Base-by-base conservation (phyloP, 768 basidiomycete genomes). In the Cyclocybe aegerita region DNA sequence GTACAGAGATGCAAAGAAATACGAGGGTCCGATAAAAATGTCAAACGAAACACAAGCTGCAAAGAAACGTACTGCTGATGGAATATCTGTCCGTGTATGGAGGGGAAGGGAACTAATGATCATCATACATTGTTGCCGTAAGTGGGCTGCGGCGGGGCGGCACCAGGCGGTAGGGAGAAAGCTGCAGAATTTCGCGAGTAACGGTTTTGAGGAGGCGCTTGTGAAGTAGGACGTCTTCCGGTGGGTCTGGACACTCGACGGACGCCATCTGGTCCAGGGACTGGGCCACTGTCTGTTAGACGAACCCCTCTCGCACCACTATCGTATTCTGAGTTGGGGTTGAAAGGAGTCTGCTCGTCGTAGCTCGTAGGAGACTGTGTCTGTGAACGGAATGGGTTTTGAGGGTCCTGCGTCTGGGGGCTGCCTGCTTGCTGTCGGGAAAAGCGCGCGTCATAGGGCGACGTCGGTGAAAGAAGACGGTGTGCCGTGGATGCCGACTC, bases 201-300 rank as follows among this genome's bases (percentile, higher is more conserved):
- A 23, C 89, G 75, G 63, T 88, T 86, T 69, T 81, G 81, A 49
- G 75, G 72, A 3, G 78, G 75, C 16, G 71, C 69, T 59, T 86
- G 85, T 31, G 86, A 82, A 23, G 80, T 73, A 10, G 85, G 78
- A 39, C 88, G 73, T 57, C 85, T 76, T 35, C 70, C 70, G 7
- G 73, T 62, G 41, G 78, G 82, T 59, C 90, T 74, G 41, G 89
- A 80, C 23, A 95, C 88, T 50, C 93, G 71, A 36, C 92, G 80
- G 23, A 93, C 93, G 46, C 88, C 86, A 12, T 88, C 85, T 7
- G 83, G 79, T 33, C 80, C 80, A 36, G 89, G 85, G 2, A 94
- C 88, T 35, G 91, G 92, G 10, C 95, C 95, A 59, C 81, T 72
- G 57, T 98, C 95, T 48, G 80, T 81, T 49, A 98, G 68, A 39